A percentile compares a stretch with the other conserved stretches of the same genome.
phyloP scores from a whole-genome alignment of 148 eudicot species.

The Heliamphora exappendiculata region DNA sequence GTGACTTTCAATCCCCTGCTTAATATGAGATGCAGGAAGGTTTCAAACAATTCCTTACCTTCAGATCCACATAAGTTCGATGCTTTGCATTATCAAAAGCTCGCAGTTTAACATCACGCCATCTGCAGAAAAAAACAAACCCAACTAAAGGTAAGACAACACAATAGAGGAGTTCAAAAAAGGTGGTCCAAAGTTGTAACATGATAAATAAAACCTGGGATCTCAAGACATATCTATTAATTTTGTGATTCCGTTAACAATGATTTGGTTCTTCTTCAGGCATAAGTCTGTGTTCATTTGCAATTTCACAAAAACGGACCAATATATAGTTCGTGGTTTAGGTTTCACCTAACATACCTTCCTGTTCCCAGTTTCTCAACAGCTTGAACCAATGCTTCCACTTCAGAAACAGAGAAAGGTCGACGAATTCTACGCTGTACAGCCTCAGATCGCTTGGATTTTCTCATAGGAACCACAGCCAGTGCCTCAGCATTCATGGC shows the following conservation, averaged over 20 bases:
- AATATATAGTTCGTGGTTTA: not conserved
- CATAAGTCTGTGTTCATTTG: no score
- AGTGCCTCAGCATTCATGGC: slow-evolving; percentile 44
- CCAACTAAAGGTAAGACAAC: not conserved
- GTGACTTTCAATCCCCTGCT: no score
- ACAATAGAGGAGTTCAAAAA: not conserved
- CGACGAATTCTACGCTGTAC: slow-evolving; percentile 89
- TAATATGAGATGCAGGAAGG: not conserved
- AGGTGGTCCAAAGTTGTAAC: not conserved
- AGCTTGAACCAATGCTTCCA: slow-evolving; percentile 90
- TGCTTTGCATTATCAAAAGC: slow-evolving; percentile 91
- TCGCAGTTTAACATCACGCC: slow-evolving; percentile 89
- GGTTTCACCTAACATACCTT: slow-evolving; percentile 37
- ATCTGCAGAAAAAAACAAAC: slow-evolving; percentile 38
- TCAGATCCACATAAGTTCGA: slow-evolving; percentile 93
- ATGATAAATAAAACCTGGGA: not conserved
- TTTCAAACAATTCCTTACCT: slow-evolving; percentile 39
- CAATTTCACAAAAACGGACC: no score
- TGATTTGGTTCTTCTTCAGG: not conserved
- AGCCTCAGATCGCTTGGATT: slow-evolving; percentile 59
- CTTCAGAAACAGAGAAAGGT: slow-evolving; percentile 94
- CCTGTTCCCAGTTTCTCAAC: slow-evolving; percentile 99
- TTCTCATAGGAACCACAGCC: slow-evolving; percentile 49
- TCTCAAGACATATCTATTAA: not conserved
- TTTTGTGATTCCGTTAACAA: no score